A percentile compares a stretch with the other conserved stretches of the same genome.
These are phyloP conservation scores for Sechiopsis laciniata DNA, from an alignment of 306 rosid genomes.

Conservation along the genomic window DNA sequence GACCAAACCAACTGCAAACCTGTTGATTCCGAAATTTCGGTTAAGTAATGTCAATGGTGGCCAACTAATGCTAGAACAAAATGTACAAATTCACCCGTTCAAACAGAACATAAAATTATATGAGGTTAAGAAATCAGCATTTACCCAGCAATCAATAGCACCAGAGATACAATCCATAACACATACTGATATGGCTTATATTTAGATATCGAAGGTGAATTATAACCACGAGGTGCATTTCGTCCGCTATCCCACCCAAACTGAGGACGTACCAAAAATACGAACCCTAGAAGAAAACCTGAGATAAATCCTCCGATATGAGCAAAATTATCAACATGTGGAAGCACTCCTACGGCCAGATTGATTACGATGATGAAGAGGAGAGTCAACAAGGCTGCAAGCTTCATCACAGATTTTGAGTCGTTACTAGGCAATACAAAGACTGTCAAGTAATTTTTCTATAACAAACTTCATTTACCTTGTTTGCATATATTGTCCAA, in stretches of 20 bases:
- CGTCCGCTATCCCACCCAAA: constrained; percentile 22
- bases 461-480: constrained; percentile 19
- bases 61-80: no score
- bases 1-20: constrained; percentile 22
- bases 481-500: constrained; percentile 26
- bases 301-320: constrained; percentile 27
- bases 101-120: background rate
- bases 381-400: constrained; percentile 28
- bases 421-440: background rate
- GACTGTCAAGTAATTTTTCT: background rate
- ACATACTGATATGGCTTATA: constrained; percentile 25
- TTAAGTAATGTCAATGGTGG: background rate
- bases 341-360: constrained; percentile 25
- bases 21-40: background rate
- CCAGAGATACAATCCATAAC: constrained; percentile 23
- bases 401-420: constrained; percentile 12
- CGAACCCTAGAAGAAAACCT: constrained; percentile 24
- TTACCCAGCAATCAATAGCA: constrained; percentile 23
- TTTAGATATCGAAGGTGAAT: constrained; percentile 9
- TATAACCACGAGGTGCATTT: constrained; percentile 5
- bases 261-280: constrained; percentile 25
- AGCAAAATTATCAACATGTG: constrained; percentile 27
- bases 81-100: background rate
- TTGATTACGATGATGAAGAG: constrained; percentile 18
- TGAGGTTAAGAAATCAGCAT: background rate